These are phyloP conservation scores for Metarhizium anisopliae DNA, from an alignment of 2,329 filamentous ascomycete genomes.

Conservation along the genomic window DNA sequence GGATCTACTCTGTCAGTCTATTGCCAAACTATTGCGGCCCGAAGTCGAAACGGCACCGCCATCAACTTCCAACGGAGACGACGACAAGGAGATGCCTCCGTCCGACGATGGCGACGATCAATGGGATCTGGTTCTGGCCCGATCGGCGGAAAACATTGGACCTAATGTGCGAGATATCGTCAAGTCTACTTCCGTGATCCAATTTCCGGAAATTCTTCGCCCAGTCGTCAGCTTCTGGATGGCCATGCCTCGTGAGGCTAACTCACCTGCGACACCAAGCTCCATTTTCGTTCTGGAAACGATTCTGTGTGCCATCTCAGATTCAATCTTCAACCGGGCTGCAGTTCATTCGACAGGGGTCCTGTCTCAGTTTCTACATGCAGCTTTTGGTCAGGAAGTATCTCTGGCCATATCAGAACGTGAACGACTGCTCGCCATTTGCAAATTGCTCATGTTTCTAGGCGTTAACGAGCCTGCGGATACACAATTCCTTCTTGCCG, in stretches of 20 bases:
- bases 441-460: conserved; percentile 59
- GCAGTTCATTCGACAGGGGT: conserved; percentile 66
- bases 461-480: conserved; percentile 77
- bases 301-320: conserved; percentile 46
- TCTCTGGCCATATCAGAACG: conserved; percentile 46
- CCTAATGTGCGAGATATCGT: conserved; percentile 39
- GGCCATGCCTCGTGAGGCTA: conserved; percentile 43
- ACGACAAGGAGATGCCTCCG: conserved; percentile 15
- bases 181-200: conserved; percentile 40
- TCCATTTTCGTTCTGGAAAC: conserved; percentile 59
- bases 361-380: conserved; percentile 54
- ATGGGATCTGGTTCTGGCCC: conserved; percentile 28
- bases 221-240: conserved; percentile 57
- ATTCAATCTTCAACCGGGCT: conserved; percentile 60
- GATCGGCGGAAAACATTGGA: conserved; percentile 26
- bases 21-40: conserved; percentile 27
- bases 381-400: conserved; percentile 47
- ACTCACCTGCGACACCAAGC: conserved; percentile 36
- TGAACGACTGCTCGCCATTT: conserved; percentile 55
- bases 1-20: conserved; percentile 55
- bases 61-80: conserved; percentile 7
- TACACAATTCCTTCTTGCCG: conserved; percentile 61
- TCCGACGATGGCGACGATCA: conserved; percentile 20
- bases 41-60: conserved; percentile 16
- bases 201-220: conserved; percentile 55